These are phyloP conservation scores for Sclerospora graminicola DNA, from an alignment of 352 stramenopile species.

Conservation along the genomic window DNA sequence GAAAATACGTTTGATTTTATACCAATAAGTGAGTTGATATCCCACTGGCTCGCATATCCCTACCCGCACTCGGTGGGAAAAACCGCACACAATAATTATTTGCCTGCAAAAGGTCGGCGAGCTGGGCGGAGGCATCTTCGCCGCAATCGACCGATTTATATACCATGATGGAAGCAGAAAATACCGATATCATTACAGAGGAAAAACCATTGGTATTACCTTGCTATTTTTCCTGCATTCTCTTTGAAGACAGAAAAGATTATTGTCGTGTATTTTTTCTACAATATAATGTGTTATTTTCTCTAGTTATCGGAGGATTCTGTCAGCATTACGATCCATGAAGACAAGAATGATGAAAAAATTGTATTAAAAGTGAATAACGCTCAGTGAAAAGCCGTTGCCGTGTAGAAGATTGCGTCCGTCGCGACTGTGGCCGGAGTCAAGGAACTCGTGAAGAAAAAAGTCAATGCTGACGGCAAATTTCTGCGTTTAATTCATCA, in stretches of 20 bases:
- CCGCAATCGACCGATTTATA: neutral
- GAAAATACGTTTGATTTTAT: slow-evolving; percentile 7
- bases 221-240: neutral
- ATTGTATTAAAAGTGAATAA: slow-evolving; percentile 80
- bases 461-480: slow-evolving; percentile 65
- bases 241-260: neutral
- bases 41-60: slow-evolving; percentile 27
- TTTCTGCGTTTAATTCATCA: slow-evolving; percentile 82
- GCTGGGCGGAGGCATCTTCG: too few relatives aligned
- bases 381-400: slow-evolving; percentile 78
- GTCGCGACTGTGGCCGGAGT: slow-evolving; percentile 53
- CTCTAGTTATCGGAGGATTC: slow-evolving; percentile 33
- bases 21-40: slow-evolving; percentile 14
- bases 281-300: neutral
- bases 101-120: too few relatives aligned
- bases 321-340: slow-evolving; percentile 46
- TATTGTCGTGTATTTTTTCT: neutral
- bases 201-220: slow-evolving; percentile 45
- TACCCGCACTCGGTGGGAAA: slow-evolving; percentile 9
- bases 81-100: slow-evolving; percentile 19
- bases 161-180: slow-evolving; percentile 58
- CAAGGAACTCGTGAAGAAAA: slow-evolving; percentile 71
- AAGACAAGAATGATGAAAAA: slow-evolving; percentile 27
- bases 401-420: slow-evolving; percentile 58
- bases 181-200: slow-evolving; percentile 34